Conservation (phyloP, 768 basidiomycete genomes). For the Butyriboletus loyo region DNA sequence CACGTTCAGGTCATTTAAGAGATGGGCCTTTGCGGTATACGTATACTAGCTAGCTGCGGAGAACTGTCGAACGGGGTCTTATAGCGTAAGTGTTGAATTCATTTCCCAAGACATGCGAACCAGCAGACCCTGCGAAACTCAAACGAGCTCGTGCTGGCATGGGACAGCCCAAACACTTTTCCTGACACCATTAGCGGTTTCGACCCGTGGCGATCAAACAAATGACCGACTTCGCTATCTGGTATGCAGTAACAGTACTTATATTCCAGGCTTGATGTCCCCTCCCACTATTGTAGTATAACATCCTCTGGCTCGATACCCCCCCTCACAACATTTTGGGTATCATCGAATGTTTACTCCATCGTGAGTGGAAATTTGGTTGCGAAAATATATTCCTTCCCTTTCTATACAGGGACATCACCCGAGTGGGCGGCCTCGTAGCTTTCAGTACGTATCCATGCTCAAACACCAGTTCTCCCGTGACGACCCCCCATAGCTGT, state of each 20-base stretch:
- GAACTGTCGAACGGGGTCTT: neutral
- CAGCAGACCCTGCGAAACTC: neutral
- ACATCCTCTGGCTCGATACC: too few relatives aligned
- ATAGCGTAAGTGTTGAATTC: neutral
- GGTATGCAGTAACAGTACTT: neutral
- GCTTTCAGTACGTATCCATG: conserved; percentile 4
- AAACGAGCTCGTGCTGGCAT: neutral
- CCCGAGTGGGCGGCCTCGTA: neutral
- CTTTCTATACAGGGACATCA: neutral
- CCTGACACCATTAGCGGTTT: too few relatives aligned
- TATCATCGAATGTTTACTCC: neutral
- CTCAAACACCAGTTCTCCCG: neutral
- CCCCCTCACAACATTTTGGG: neutral
- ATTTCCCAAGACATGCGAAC: neutral
- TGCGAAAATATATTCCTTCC: neutral
- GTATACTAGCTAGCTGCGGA: too few relatives aligned
- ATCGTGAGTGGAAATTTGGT: neutral
- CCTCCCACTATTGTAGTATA: neutral
- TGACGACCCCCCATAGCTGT: conserved; percentile 17
- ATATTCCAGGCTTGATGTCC: neutral
- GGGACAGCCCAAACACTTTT: too few relatives aligned
- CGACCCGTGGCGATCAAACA: too few relatives aligned
- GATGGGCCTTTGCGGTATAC: too few relatives aligned
- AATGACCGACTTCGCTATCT: too few relatives aligned
- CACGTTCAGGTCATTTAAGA: too few relatives aligned